Conservation (phyloP, 148 eudicot species). For the Spergularia bocconei region DNA sequence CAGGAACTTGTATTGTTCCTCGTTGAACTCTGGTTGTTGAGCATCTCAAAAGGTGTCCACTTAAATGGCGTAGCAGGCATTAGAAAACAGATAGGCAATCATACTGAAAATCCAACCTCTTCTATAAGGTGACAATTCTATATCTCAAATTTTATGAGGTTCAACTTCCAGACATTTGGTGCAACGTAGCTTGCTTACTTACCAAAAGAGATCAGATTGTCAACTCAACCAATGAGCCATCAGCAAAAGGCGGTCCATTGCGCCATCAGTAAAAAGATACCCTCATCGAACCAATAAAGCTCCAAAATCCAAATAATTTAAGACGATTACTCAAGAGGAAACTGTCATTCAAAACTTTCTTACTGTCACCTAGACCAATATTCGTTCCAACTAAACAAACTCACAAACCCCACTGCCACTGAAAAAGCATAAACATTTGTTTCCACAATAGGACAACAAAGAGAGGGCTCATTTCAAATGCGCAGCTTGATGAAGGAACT, state of each 20-base stretch:
- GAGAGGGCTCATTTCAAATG: conserved; percentile 1
- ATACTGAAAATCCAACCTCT: neutral
- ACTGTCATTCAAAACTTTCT: neutral
- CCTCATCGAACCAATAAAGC: neutral
- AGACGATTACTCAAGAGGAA: neutral
- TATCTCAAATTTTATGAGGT: neutral
- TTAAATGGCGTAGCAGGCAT: neutral
- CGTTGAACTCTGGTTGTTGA: neutral
- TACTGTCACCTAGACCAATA: neutral
- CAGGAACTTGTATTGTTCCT: neutral
- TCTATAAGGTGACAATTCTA: neutral
- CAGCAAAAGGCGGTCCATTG: neutral
- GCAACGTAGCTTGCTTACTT: neutral
- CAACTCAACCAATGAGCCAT: neutral
- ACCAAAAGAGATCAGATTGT: neutral
- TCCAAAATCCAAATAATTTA: neutral
- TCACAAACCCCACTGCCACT: neutral
- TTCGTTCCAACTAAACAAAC: conserved; percentile 1
- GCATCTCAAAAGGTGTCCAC: neutral
- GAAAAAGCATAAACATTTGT: neutral
- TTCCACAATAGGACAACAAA: neutral
- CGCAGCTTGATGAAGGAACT: neutral
- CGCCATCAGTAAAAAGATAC: neutral
- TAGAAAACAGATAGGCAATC: neutral
- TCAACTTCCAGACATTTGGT: neutral